Conservation (phyloP, 73 alveolate genomes). For the Paramecium caudatum region DNA sequence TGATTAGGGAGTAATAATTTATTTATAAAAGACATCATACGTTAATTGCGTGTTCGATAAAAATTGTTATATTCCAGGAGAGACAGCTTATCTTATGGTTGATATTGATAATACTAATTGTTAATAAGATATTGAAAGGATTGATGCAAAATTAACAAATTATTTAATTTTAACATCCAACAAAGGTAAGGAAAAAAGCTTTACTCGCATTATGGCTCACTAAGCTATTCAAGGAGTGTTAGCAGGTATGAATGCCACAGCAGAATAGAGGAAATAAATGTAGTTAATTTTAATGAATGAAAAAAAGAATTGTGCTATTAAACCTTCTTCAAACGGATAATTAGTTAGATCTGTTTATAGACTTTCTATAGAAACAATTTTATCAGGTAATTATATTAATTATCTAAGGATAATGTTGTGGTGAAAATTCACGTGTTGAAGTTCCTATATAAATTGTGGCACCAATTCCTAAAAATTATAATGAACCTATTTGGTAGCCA, state of each 20-base stretch:
- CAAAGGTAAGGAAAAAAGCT: constrained; percentile 35
- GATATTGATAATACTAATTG: constrained; percentile 52
- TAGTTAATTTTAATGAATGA: constrained; percentile 5
- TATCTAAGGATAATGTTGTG: constrained; percentile 71
- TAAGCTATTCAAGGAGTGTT: constrained; percentile 58
- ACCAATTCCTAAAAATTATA: constrained; percentile 66
- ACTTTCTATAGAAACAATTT: constrained; percentile 23
- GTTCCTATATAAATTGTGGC: constrained; percentile 74
- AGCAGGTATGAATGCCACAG: constrained; percentile 51
- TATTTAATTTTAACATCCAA: constrained; percentile 57
- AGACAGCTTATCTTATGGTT: constrained; percentile 34
- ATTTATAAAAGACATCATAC: background rate
- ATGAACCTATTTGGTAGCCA: background rate
- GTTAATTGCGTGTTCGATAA: constrained; percentile 53
- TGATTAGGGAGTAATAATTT: constrained; percentile 5
- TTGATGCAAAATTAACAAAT: constrained; percentile 50
- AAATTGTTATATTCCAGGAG: constrained; percentile 69
- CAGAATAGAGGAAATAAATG: constrained; percentile 32
- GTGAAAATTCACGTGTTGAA: constrained; percentile 50
- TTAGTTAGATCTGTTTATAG: constrained; percentile 66
- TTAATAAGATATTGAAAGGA: constrained; percentile 8
- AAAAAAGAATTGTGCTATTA: background rate
- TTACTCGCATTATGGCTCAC: constrained; percentile 24
- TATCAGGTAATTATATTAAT: constrained; percentile 15
- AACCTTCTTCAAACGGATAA: constrained; percentile 73